A percentile compares a stretch with the other conserved stretches of the same genome.
Conservation (phyloP, 2,329 filamentous ascomycete species). For the Truncatella angustata region DNA sequence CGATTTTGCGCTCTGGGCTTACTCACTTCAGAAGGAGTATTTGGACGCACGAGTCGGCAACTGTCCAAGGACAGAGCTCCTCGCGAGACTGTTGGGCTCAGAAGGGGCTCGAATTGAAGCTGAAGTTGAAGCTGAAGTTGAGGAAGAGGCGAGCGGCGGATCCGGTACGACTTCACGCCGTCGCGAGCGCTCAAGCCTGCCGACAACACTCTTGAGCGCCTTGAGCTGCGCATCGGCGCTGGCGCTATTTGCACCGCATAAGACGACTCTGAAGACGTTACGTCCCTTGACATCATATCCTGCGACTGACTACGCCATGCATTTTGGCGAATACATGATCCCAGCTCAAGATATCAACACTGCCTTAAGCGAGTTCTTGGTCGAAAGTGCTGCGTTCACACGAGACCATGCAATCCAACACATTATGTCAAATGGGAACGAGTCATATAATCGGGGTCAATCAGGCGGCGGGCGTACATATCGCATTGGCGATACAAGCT, state of each 20-base stretch:
- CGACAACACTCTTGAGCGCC: neutral
- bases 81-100: neutral
- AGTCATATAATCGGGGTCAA: neutral
- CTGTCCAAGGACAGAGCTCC: neutral
- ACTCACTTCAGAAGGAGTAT: neutral
- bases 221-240: slow-evolving; percentile 1
- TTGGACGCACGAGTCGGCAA: neutral
- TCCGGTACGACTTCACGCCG: neutral
- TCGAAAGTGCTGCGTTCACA: neutral
- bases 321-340: neutral
- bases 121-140: no score
- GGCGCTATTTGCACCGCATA: slow-evolving; percentile 1
- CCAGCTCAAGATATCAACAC: neutral
- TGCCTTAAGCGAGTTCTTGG: neutral
- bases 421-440: neutral
- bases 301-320: neutral
- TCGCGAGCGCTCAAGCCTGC: neutral
- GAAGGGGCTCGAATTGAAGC: neutral
- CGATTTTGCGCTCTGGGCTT: slow-evolving; percentile 2
- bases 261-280: neutral
- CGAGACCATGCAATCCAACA: neutral
- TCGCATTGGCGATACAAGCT: neutral
- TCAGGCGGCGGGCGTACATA: neutral
- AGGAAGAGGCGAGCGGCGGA: neutral
- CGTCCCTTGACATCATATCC: neutral